Evolutionary conservation across 192 early-diverging fungal genomes (phyloP), one percentile per base, ranked within the genome.

Genomic region (Backusella westeae): DNA sequence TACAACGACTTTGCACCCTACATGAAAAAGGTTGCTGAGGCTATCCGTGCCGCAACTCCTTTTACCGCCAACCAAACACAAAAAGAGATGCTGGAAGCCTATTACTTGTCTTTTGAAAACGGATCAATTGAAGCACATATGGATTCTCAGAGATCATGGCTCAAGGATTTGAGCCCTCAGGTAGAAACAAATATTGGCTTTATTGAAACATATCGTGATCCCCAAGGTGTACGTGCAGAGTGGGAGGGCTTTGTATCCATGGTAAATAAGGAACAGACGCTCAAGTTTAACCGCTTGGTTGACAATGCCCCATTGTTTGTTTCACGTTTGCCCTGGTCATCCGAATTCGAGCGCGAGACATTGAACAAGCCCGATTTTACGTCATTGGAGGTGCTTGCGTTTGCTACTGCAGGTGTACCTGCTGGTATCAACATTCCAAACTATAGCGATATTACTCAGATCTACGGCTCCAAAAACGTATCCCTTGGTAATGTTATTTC

Each of bases 191-290:
- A 90, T 73, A 82, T 91, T 72, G 89, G 89, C 8, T 90, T 88
- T 73, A 86, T 90, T 41, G 89, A 90, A 71, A 90, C 89, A 1
- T 90, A 90, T 81, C 75, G 80, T 36, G 89, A 90, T 75, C 89
- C 89, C 44, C 87, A 87, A 34, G 89, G 89, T 23, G 80, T 89
- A 14, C 75, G 89, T 21, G 89, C 89, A 53, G 89, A 88, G 79
- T 90, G 89, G 89, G 87, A 91, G 77, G 89, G 89, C 0, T 90
- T 91, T 71, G 88, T 90, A 26, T 86, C 89, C 8, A 85, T 90
- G 70, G 87, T 89, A 6, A 90, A 90, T 83, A 84, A 89, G 71
- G 86, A 87, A 70, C 82, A 84, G 81, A 90, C 86, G 3, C 53
- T 76, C 14, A 91, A 89, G 72, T 90, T 90, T 72, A 85, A 83